These are phyloP conservation scores for Nitzschia sp. DNA, from an alignment of 108 stramenopile genomes.

Conservation along the genomic window DNA sequence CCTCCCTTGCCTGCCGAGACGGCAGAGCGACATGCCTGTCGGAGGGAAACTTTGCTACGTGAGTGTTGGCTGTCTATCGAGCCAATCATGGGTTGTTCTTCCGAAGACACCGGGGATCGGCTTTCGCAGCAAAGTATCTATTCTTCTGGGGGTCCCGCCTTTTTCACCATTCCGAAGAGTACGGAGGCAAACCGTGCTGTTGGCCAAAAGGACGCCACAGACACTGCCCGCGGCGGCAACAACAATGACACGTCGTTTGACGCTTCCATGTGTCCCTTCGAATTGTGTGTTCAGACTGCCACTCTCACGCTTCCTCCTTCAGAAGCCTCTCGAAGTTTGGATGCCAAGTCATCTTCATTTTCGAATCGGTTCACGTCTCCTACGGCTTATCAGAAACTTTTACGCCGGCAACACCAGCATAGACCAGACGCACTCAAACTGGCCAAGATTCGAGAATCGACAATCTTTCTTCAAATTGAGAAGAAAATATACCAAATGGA, in stretches of 20 bases:
- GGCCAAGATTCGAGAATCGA: not conserved
- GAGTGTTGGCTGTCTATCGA: slow-evolving; percentile 3
- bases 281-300: slow-evolving; percentile 15
- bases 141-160: not conserved
- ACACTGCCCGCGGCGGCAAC: not conserved
- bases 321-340: not conserved
- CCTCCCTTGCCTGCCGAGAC: slow-evolving; percentile 11
- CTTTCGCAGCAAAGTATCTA: slow-evolving; percentile 10
- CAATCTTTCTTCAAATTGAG: not conserved
- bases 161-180: not conserved
- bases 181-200: not conserved
- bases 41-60: slow-evolving; percentile 17
- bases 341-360: not conserved
- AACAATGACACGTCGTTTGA: slow-evolving; percentile 13
- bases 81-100: not conserved
- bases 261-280: slow-evolving; percentile 26
- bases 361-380: slow-evolving; percentile 1
- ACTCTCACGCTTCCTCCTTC: slow-evolving; percentile 11
- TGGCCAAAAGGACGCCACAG: not conserved
- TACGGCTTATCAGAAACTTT: slow-evolving; percentile 8
- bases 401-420: not conserved
- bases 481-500: slow-evolving; percentile 24
- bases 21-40: not conserved
- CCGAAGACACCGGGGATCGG: not conserved
- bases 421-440: not conserved